phyloP scores from a whole-genome alignment of 148 eudicot species.

The Beta vulgaris region DNA sequence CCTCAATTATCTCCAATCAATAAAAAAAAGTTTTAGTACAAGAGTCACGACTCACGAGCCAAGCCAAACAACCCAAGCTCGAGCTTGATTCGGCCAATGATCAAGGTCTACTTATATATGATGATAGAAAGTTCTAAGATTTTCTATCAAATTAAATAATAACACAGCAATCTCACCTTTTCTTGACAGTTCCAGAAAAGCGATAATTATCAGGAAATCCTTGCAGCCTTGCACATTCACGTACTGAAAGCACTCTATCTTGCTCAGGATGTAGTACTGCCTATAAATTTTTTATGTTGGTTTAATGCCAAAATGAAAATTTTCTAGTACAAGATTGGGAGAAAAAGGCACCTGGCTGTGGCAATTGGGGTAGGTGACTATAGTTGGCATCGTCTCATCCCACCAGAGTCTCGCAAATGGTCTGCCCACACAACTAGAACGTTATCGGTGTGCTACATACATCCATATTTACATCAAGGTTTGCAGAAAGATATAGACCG shows the following conservation, averaged over 20 bases:
- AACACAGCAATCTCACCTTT: constrained; percentile 41
- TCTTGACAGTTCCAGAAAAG: constrained; percentile 71
- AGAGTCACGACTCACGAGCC: no score
- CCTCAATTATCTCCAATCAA: no score
- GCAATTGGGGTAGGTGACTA: constrained; percentile 58
- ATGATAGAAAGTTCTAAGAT: background rate
- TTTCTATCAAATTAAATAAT: background rate
- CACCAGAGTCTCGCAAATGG: constrained; percentile 95
- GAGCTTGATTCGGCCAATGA: no score
- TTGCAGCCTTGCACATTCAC: constrained; percentile 91
- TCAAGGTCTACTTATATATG: no score
- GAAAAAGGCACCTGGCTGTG: constrained; percentile 46
- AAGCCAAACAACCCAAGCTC: no score
- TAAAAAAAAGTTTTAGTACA: no score
- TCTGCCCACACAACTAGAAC: constrained; percentile 29
- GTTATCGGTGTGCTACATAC: background rate
- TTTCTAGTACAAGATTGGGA: background rate
- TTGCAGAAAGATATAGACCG: background rate
- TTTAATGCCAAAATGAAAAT: constrained; percentile 3
- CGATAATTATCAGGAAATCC: constrained; percentile 91
- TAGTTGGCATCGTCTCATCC: constrained; percentile 83
- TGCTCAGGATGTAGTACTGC: constrained; percentile 85
- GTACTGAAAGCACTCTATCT: constrained; percentile 72
- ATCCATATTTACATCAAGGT: background rate
- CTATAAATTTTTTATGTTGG: constrained; percentile 29